phyloP scores from a whole-genome alignment of 371 early-diverging fungal species.

The Lichtheimia corymbifera region DNA sequence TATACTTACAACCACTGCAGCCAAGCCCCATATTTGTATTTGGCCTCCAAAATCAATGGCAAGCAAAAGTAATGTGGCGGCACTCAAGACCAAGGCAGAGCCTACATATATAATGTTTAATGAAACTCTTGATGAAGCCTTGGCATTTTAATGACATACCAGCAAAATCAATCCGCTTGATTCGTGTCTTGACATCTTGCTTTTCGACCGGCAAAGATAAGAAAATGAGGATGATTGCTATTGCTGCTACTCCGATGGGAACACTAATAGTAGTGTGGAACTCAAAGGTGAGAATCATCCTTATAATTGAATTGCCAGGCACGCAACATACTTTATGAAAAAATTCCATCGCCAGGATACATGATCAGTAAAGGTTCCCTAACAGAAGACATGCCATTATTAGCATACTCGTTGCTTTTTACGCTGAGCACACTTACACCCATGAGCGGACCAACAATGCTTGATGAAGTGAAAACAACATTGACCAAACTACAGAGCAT shows the following conservation, averaged over 20 bases:
- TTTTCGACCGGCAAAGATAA: slow-evolving; percentile 27
- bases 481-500: background rate
- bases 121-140: slow-evolving; percentile 5
- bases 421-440: background rate
- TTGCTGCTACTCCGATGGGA: slow-evolving; percentile 42
- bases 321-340: slow-evolving; percentile 38
- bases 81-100: slow-evolving; percentile 33
- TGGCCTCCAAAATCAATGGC: slow-evolving; percentile 52
- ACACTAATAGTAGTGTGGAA: slow-evolving; percentile 23
- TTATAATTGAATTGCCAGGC: background rate
- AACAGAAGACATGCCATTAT: background rate
- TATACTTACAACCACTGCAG: slow-evolving; percentile 48
- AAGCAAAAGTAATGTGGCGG: slow-evolving; percentile 39
- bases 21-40: slow-evolving; percentile 59
- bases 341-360: slow-evolving; percentile 51
- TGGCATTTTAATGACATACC: slow-evolving; percentile 8
- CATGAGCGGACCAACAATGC: background rate
- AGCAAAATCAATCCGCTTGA: slow-evolving; percentile 42
- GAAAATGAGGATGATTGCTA: slow-evolving; percentile 28
- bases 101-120: background rate
- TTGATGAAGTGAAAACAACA: background rate
- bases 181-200: slow-evolving; percentile 29
- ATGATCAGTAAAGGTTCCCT: slow-evolving; percentile 43
- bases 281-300: background rate
- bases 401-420: background rate